These are phyloP conservation scores for Dysphania ambrosioides DNA, from an alignment of 148 eudicot genomes.

Conservation along the genomic window DNA sequence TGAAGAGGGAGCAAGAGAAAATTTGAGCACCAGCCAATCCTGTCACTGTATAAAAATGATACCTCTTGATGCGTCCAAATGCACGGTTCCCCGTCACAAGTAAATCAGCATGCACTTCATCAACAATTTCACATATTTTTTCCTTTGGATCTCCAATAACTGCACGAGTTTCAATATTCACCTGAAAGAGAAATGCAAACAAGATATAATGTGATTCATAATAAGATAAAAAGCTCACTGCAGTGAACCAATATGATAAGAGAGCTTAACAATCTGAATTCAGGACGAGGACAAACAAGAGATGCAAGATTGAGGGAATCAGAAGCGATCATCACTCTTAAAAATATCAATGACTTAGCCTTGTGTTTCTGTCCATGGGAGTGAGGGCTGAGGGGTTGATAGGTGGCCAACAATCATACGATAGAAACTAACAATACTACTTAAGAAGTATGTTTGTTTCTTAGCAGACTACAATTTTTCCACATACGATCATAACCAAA, in stretches of 20 bases:
- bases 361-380: too few relatives aligned
- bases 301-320: neutral
- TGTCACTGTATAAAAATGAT: neutral
- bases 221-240: neutral
- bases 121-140: conserved; percentile 57
- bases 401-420: too few relatives aligned
- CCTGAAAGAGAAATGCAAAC: conserved; percentile 29
- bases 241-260: neutral
- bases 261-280: neutral
- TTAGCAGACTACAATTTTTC: neutral
- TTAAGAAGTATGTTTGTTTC: neutral
- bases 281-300: neutral
- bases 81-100: conserved; percentile 71
- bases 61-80: conserved; percentile 72
- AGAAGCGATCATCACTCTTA: neutral
- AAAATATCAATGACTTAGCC: neutral
- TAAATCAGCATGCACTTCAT: conserved; percentile 55
- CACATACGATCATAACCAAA: neutral
- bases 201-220: neutral
- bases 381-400: neutral
- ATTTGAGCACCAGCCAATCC: neutral
- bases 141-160: conserved; percentile 64
- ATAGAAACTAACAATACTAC: neutral
- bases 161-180: conserved; percentile 38
- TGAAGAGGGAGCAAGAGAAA: neutral